Conservation (phyloP, 2,329 filamentous ascomycete genomes). For the Chaetothyriales sp. region DNA sequence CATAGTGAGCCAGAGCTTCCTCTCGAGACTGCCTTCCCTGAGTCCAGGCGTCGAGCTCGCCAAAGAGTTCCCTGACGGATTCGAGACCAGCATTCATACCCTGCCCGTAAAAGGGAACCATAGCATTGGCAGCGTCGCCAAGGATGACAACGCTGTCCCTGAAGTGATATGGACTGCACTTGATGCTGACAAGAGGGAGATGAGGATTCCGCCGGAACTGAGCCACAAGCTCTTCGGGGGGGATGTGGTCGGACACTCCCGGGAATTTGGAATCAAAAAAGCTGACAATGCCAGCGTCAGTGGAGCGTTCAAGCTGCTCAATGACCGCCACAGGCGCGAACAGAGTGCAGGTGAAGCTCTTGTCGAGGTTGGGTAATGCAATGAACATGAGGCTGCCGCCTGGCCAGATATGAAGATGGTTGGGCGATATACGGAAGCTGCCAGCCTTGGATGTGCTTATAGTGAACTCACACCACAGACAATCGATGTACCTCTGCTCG, state of each 20-base stretch:
- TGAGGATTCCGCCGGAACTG: slow-evolving; percentile 77
- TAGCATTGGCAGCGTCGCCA: slow-evolving; percentile 89
- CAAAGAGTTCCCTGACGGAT: slow-evolving; percentile 79
- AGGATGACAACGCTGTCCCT: slow-evolving; percentile 63
- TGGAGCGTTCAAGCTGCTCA: slow-evolving; percentile 47
- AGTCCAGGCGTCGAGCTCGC: slow-evolving; percentile 47
- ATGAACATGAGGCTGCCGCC: slow-evolving; percentile 96
- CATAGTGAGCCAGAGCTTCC: slow-evolving; percentile 56
- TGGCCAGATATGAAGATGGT: slow-evolving; percentile 96
- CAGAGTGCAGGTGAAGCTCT: slow-evolving; percentile 85
- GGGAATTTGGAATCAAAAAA: slow-evolving; percentile 82
- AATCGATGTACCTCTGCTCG: slow-evolving; percentile 87
- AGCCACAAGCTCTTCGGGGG: slow-evolving; percentile 48
- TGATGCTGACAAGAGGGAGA: slow-evolving; percentile 82
- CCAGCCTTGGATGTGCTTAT: slow-evolving; percentile 41
- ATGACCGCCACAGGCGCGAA: slow-evolving; percentile 67
- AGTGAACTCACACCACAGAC: slow-evolving; percentile 90
- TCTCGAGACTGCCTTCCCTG: slow-evolving; percentile 26
- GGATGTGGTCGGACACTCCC: slow-evolving; percentile 51
- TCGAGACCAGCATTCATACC: slow-evolving; percentile 96
- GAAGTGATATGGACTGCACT: slow-evolving; percentile 79
- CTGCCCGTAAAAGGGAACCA: slow-evolving; percentile 97
- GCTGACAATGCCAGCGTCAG: slow-evolving; percentile 38
- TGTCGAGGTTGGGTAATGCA: slow-evolving; percentile 76
- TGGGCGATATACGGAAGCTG: slow-evolving; percentile 67